Conservation (phyloP, 129 eudicot genomes). For the Pulicaria dysenterica region DNA sequence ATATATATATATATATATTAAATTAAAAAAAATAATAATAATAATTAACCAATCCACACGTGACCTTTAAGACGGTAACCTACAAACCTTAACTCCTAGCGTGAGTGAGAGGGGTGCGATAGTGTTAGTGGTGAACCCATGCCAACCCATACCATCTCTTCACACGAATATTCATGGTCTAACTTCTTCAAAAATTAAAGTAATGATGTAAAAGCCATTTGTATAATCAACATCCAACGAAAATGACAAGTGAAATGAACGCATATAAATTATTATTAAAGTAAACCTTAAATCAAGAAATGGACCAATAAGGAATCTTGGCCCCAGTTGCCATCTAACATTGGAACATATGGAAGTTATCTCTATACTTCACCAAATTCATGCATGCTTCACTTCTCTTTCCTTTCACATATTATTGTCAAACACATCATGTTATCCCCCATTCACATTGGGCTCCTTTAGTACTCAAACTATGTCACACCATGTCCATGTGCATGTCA, state of each 20-base stretch:
- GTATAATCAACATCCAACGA: slow-evolving; percentile 23
- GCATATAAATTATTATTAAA: background rate
- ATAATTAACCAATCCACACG: too few relatives aligned
- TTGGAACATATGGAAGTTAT: slow-evolving; percentile 27
- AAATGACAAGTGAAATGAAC: slow-evolving; percentile 20
- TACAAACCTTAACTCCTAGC: too few relatives aligned
- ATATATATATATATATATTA: too few relatives aligned
- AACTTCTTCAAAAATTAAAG: slow-evolving; percentile 8
- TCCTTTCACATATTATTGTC: slow-evolving; percentile 33
- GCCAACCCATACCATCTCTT: too few relatives aligned
- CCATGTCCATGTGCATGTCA: slow-evolving; percentile 40
- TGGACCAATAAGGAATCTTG: background rate
- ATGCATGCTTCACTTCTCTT: slow-evolving; percentile 40
- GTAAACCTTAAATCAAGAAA: slow-evolving; percentile 28
- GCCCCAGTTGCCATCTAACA: slow-evolving; percentile 25
- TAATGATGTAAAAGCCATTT: slow-evolving; percentile 9
- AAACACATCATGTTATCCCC: slow-evolving; percentile 41
- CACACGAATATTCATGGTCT: too few relatives aligned
- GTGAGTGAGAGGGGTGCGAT: too few relatives aligned
- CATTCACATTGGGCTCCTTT: slow-evolving; percentile 27
- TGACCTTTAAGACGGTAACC: too few relatives aligned
- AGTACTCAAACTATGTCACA: slow-evolving; percentile 24
- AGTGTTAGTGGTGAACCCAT: too few relatives aligned
- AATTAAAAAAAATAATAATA: too few relatives aligned
- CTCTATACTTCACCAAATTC: slow-evolving; percentile 45